Base-by-base conservation (phyloP, 2,329 filamentous ascomycete species). In the Aspergillus neoniger region DNA sequence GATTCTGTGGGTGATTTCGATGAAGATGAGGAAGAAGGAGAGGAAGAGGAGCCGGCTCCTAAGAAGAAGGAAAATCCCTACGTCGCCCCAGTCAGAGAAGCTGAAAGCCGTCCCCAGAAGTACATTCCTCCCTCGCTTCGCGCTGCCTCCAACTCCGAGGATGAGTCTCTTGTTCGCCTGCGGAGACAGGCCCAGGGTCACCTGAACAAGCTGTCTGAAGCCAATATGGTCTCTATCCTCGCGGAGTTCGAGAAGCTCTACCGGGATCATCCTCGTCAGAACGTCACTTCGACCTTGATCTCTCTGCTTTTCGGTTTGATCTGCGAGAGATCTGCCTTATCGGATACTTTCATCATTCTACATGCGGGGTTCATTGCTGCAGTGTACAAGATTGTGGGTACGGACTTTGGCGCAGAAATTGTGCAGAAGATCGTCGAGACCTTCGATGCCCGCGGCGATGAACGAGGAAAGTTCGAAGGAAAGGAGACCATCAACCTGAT, bases 121-220 rank as follows among this genome's bases (percentile, higher is more conserved):
- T 99, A 99, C 69, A 84, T 97, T 3, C 94, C 95, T 1, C 95
- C 94, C 2, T 96, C 93, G 1, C 79, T 95, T 56, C 86, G 92
- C 50, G 88, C 84, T 66, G 79, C 83, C 36, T 77, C 85, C 2
- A 82, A 84, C 1, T 85, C 86, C 0, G 88, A 91, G 64, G 83
- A 85, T 1, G 90, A 96, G 73, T 80, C 84, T 44, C 80, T 90
- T 51, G 81, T 82, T 12, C 87, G 90, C 41, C 80, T 99, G 53
- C 87, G 88, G 60, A 87, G 91, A 63, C 91, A 96, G 70, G 83
- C 91, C 0, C 92, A 98, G 73, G 94, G 95, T 71, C 83, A 95
- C 17, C 84, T 99, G 72, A 99, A 99, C 76, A 89, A 94, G 72
- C 82, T 99, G 32, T 97, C 95, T 0, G 94, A 98, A 72, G 88